A percentile compares a stretch with the other conserved stretches of the same genome.
Conservation (phyloP, 2,329 filamentous ascomycete species). For the Aspergillus brasiliensis region DNA sequence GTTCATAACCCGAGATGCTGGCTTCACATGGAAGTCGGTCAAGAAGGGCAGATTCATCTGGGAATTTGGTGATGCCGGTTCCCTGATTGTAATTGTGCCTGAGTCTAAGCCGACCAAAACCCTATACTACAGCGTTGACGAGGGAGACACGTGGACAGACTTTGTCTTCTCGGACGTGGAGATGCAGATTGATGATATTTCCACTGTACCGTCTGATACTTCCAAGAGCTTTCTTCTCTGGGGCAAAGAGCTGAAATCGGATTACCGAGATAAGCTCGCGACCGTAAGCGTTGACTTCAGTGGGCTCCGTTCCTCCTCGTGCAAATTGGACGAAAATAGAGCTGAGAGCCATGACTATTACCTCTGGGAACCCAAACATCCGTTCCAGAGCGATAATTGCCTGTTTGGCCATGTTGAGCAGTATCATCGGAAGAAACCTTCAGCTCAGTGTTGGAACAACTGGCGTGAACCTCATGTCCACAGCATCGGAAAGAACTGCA, state of each 20-base stretch:
- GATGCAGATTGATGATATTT: constrained; percentile 75
- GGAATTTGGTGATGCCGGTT: constrained; percentile 95
- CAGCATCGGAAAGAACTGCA: constrained; percentile 72
- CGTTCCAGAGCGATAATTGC: constrained; percentile 74
- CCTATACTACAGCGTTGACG: constrained; percentile 76
- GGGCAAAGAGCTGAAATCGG: constrained; percentile 60
- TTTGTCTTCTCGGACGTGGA: constrained; percentile 73
- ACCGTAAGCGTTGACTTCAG: constrained; percentile 89
- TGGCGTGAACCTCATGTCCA: constrained; percentile 71
- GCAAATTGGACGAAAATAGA: constrained; percentile 65
- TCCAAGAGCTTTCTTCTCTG: constrained; percentile 92
- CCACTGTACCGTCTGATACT: constrained; percentile 83
- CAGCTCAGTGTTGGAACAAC: constrained; percentile 78
- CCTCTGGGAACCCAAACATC: constrained; percentile 85
- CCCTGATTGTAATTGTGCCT: constrained; percentile 83
- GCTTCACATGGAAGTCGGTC: constrained; percentile 80
- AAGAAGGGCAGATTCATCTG: constrained; percentile 89
- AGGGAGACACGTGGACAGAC: constrained; percentile 76
- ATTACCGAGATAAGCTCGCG: constrained; percentile 55
- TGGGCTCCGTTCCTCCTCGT: constrained; percentile 71
- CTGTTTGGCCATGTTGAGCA: constrained; percentile 88
- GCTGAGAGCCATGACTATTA: constrained; percentile 71
- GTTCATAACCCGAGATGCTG: constrained; percentile 89
- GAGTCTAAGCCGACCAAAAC: constrained; percentile 67
- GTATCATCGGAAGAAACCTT: constrained; percentile 87